Base-by-base conservation (phyloP, 1,284 basidiomycete species). In the Mycena citricolor region DNA sequence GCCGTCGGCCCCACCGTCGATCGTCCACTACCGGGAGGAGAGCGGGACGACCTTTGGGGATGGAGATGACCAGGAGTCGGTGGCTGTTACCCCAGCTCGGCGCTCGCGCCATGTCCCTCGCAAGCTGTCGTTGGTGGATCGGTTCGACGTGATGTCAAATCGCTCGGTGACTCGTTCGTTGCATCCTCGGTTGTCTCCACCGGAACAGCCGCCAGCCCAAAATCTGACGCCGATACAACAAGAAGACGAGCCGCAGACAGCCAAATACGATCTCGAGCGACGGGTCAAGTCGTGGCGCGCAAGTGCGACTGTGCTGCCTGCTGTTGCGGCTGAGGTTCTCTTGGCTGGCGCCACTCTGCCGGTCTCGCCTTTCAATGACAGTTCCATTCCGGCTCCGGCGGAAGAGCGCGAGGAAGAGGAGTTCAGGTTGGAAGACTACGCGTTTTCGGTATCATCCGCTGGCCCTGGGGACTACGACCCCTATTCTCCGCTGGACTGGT, bases 51-150 rank as follows among this genome's bases (percentile, higher is more conserved):
- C 72, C 2, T 62, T 74, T 38, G 55, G 61, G 7, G 78, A 77
- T 23, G 73, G 74, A 21, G 66, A 64, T 16, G 54, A 54, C 16
- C 61, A 60, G 11, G 72, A 74, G 25, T 54, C 61, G 28, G 66
- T 67, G 52, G 54, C 54, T 52, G 45, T 61, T 54, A 51, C 60
- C 46, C 38, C 55, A 49, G 53, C 55, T 16, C 65, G 60, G 31
- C 62, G 60, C 10, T 44, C 57, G 24, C 69, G 77, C 23, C 79
- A 82, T 61, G 64, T 76, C 25, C 84, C 83, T 6, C 71, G 70
- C 54, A 84, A 83, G 54, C 67, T 87, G 11, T 85, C 84, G 2
- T 71, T 87, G 11, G 68, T 86, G 3, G 81, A 86, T 54, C 72
- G 77, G 34, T 71, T 79, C 37, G 83, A 84, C 47, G 49, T 61